A percentile compares a stretch with the other conserved stretches of the same genome.
These are phyloP conservation scores for Boletus rex-veris DNA, from an alignment of 768 basidiomycete genomes.

Conservation along the genomic window DNA sequence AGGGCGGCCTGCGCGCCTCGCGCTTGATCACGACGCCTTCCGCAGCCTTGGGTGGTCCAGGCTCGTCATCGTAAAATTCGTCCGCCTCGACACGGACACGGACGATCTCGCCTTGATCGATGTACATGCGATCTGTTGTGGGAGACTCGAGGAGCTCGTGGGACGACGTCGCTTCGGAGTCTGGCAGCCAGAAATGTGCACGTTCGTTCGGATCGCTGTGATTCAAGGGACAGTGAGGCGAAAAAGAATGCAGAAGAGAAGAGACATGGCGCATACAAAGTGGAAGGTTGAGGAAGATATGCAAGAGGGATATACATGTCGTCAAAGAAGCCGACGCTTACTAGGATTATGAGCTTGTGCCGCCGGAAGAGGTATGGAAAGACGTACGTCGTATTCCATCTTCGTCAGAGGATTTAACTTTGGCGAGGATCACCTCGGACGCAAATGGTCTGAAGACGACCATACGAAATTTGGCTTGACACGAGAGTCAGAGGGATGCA, in stretches of 20 bases:
- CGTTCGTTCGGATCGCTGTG: constrained; percentile 77
- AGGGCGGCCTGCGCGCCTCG: constrained; percentile 36
- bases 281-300: constrained; percentile 77
- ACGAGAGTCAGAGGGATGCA: neutral
- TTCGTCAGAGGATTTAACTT: constrained; percentile 82
- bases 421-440: constrained; percentile 86
- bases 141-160: constrained; percentile 71
- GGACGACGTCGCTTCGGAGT: constrained; percentile 45
- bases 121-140: constrained; percentile 68
- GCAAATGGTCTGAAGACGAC: constrained; percentile 90
- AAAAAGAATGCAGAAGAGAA: neutral
- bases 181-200: constrained; percentile 79
- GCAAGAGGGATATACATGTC: constrained; percentile 82
- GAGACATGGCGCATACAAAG: constrained; percentile 53
- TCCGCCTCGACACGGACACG: constrained; percentile 78
- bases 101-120: constrained; percentile 71
- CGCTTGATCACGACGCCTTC: constrained; percentile 61
- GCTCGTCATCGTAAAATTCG: constrained; percentile 84
- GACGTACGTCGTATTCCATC: constrained; percentile 78
- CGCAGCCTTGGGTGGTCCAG: constrained; percentile 72
- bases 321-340: constrained; percentile 89
- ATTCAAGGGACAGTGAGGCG: neutral
- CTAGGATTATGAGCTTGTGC: constrained; percentile 37
- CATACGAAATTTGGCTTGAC: constrained; percentile 78
- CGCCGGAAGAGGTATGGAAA: neutral